Base-by-base conservation (phyloP, 768 basidiomycete genomes). In the Mycena vulgaris region DNA sequence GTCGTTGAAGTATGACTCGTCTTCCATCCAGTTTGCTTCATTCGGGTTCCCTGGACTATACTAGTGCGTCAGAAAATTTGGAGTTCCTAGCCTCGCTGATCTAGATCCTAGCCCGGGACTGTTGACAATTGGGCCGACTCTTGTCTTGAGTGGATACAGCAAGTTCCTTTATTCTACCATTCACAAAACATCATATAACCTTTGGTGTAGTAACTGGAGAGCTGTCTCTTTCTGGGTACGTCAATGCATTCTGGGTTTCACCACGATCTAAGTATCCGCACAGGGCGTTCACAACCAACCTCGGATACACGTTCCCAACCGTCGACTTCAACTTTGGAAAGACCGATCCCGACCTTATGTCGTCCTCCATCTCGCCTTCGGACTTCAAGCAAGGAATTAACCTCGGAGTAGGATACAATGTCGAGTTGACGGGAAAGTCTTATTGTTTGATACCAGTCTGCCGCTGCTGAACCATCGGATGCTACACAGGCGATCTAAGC, bases 21-120 rank as follows among this genome's bases (percentile, higher is more conserved):
- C 62, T 9, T 53, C 27, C 0, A 47, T 68, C 33, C 59, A 69
- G 21, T 66, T 77, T 23, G 70, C 66, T 5, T 62, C 66, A n/a
- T 74, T 74, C 53, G 76, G 76, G 21, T 77, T 77, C 64, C 76
- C 76, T 13, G 76, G 76, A 13, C 66, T 77, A 3, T 77, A 75
- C 45, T 75, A 75, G 66, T 68, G 19, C 4, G 65, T 67, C 42
- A 5, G 25, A 13, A 3, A 8, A 31, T 35, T 7, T 58, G 14
- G 10, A 33, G 1, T 19, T 13, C n/a, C 37, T 59, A 11, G 3
- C 23, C 25, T 6, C 25, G 19, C 40, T 58, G 23, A 58, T 25
- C n/a, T 14, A 8, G 23, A 17, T 47, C 25, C 19, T 25, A 60
- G 59, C 70, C 76, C 76, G 6, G 76, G 76, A 14, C 63, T 77